Conservation (phyloP, 2,329 filamentous ascomycete species). For the Epichloe coenophiala region DNA sequence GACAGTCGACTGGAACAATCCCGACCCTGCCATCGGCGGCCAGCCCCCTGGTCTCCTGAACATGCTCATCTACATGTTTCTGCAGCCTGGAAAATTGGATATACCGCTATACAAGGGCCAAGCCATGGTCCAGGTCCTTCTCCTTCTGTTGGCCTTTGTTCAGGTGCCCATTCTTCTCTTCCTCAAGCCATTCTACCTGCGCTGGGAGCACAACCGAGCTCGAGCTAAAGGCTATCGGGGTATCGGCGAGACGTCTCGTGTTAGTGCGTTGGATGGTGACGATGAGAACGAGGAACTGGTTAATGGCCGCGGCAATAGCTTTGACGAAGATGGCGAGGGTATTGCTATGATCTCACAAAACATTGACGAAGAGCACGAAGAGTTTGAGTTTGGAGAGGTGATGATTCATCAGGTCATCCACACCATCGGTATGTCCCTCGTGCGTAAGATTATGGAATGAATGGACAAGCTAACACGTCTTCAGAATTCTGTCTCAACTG, state of each 20-base stretch:
- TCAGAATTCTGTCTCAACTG: slow-evolving; percentile 97
- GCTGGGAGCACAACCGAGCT: slow-evolving; percentile 83
- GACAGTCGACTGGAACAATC: slow-evolving; percentile 67
- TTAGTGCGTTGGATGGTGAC: slow-evolving; percentile 83
- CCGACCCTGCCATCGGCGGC: slow-evolving; percentile 25
- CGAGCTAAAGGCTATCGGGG: slow-evolving; percentile 83
- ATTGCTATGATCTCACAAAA: slow-evolving; percentile 83
- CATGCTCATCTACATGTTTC: slow-evolving; percentile 99
- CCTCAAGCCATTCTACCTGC: slow-evolving; percentile 89
- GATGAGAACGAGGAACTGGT: slow-evolving; percentile 48
- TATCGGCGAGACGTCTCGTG: slow-evolving; percentile 75
- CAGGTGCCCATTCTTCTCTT: slow-evolving; percentile 89
- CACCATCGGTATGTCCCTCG: slow-evolving; percentile 62
- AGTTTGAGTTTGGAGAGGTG: slow-evolving; percentile 92
- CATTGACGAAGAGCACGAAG: slow-evolving; percentile 74
- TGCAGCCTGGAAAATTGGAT: slow-evolving; percentile 64
- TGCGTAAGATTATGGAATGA: not conserved
- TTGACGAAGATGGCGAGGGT: slow-evolving; percentile 60
- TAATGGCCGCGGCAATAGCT: slow-evolving; percentile 45
- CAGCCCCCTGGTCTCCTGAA: slow-evolving; percentile 88
- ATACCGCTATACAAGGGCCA: slow-evolving; percentile 71
- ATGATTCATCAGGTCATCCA: slow-evolving; percentile 99
- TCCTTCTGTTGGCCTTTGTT: slow-evolving; percentile 68
- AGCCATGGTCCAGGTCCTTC: slow-evolving; percentile 55
- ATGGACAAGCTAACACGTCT: slow-evolving; percentile 15